Base-by-base conservation (phyloP, 495 filamentous ascomycete genomes). In the Aspergillus wentii region DNA sequence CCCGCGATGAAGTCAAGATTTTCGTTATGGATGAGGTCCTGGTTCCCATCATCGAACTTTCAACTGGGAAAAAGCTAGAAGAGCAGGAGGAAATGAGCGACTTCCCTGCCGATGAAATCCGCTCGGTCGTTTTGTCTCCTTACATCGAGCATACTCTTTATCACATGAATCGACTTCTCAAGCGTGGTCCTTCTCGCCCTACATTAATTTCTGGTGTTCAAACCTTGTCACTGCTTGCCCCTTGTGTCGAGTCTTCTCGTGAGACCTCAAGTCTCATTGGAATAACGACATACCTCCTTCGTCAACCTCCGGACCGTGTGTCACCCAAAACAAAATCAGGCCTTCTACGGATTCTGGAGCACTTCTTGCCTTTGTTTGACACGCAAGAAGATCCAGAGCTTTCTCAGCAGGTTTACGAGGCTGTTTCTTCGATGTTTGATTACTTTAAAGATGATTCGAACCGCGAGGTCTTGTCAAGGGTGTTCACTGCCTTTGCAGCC, bases 1-100 rank as follows among this genome's bases (percentile, higher is more conserved):
- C 83, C 5, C 94, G 89, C 53, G 88, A 95, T 44, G 82, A 89
- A 38, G 91, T 97, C 43, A 91, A 90, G 46, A 53, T 84, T 1
- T 95, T 85, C 54, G 75, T 89, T 1, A 64, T 98, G 15, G 74
- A 77, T 40, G 64, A 84, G 10, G 80, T 95, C 29, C 49, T 97
- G 28, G 47, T 57, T 8, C 65, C 68, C 21, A 69, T 95, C 33
- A 66, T 86, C 31, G 56, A 63, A 6, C 57, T 83, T 22, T 71
- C 79, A 4, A 66, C 52, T 39, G 64, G 49, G 55, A 68, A 64
- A 66, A 51, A 62, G 55, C 33, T 69, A 4, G 27, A 62, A 27
- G 75, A 56, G 40, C 47, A 43, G 47, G 71, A 56, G 14, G 72
- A 77, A 39, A 76, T 79, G 63, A 61, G 74, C n/a, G 69, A 76